Conservation (phyloP, 2,329 filamentous ascomycete genomes). For the Fusarium virguliforme region DNA sequence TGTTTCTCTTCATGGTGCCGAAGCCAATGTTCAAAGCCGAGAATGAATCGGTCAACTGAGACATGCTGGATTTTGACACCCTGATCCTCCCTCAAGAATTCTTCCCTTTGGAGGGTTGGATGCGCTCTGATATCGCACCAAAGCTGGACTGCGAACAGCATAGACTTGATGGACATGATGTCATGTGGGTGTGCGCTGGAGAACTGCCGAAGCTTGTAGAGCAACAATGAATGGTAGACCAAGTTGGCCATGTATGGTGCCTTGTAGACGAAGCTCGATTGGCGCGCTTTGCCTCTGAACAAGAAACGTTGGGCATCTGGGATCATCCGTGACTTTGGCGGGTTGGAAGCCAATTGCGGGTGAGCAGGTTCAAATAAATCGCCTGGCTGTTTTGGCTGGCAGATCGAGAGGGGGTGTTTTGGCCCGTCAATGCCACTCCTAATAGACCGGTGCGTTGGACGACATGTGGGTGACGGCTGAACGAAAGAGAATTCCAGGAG, state of each 20-base stretch:
- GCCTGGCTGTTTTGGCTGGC: not conserved
- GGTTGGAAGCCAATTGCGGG: not conserved
- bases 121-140: conserved; percentile 8
- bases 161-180: not conserved
- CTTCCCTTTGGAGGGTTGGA: not conserved
- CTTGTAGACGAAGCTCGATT: conserved; percentile 1
- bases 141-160: conserved; percentile 9
- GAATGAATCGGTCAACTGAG: not conserved
- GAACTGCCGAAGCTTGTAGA: not conserved
- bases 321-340: not conserved
- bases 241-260: conserved; percentile 9
- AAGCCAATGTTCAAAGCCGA: conserved; percentile 9
- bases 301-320: not conserved
- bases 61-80: not conserved
- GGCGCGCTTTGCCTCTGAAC: not conserved
- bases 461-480: not conserved
- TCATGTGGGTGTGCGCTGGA: not conserved
- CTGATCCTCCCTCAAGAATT: not conserved
- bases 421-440: not conserved
- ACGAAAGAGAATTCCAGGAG: not conserved
- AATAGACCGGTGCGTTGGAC: not conserved
- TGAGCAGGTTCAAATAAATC: not conserved
- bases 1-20: conserved; percentile 9
- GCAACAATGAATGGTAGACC: not conserved
- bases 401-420: not conserved